A percentile compares a stretch with the other conserved stretches of the same genome.
phyloP scores from a whole-genome alignment of 306 rosid genomes.

The Argentina anserina region DNA sequence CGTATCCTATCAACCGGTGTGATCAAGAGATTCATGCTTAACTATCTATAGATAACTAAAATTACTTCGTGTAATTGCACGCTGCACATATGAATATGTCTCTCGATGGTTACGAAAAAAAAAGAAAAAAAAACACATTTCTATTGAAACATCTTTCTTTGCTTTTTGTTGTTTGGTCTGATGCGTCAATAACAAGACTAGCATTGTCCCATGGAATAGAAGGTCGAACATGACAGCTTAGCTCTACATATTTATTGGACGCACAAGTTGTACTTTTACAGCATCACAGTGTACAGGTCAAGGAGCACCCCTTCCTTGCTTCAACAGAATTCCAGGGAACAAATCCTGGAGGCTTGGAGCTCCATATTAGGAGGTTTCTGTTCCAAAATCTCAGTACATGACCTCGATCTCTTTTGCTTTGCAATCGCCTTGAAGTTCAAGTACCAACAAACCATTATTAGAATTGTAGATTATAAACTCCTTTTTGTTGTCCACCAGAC shows the following conservation, averaged over 20 bases:
- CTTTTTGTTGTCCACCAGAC: conserved; percentile 5
- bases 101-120: no score
- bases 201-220: not conserved
- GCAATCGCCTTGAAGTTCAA: conserved; percentile 5
- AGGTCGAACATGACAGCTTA: no score
- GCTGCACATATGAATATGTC: no score
- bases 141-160: no score
- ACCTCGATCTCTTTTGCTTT: conserved; percentile 1
- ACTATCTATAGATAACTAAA: no score
- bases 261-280: not conserved
- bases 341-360: not conserved
- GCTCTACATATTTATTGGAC: not conserved
- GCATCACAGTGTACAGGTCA: not conserved
- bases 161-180: not conserved
- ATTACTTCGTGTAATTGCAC: no score
- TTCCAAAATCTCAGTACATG: not conserved
- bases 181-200: not conserved
- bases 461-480: conserved; percentile 4
- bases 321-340: not conserved
- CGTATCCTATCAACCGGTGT: no score
- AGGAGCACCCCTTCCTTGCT: not conserved
- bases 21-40: no score
- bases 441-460: not conserved
- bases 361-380: not conserved
- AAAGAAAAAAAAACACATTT: no score